These are phyloP conservation scores for Debaryomyces psychrophilus DNA, from an alignment of 1,139 yeast species.

Conservation along the genomic window DNA sequence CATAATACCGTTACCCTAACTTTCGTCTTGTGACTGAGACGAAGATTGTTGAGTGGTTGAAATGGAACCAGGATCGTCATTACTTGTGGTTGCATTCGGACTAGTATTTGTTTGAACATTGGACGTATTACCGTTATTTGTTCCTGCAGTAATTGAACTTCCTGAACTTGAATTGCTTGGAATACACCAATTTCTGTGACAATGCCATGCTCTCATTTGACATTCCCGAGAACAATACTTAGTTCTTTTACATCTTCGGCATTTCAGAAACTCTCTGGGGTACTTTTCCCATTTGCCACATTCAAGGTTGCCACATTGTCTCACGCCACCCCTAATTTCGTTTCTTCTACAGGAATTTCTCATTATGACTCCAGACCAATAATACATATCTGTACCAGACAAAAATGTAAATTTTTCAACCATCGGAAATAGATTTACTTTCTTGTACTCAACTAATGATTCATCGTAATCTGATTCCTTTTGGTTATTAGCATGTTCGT, in stretches of 20 bases:
- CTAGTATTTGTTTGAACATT: background rate
- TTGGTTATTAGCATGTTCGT: conserved; percentile 47
- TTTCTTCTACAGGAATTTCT: conserved; percentile 92
- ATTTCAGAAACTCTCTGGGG: conserved; percentile 92
- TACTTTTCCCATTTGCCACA: conserved; percentile 96
- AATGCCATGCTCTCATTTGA: conserved; percentile 89
- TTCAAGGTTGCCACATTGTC: conserved; percentile 91
- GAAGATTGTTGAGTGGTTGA: conserved; percentile 7
- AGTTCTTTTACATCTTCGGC: conserved; percentile 91
- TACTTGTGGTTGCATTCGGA: background rate
- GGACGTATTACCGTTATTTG: background rate
- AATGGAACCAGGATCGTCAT: conserved; percentile 3
- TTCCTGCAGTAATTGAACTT: conserved; percentile 9
- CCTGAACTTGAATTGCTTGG: conserved; percentile 40
- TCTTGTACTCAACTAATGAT: conserved; percentile 53
- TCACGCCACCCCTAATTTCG: conserved; percentile 82
- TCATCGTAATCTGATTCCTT: conserved; percentile 48
- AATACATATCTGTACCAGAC: conserved; percentile 74
- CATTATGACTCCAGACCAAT: conserved; percentile 98
- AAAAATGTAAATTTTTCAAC: conserved; percentile 89
- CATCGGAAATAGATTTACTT: conserved; percentile 78
- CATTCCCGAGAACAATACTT: conserved; percentile 93
- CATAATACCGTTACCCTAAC: background rate
- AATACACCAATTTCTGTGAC: conserved; percentile 93
- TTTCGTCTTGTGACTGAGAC: conserved; percentile 8